phyloP scores from a whole-genome alignment of 2,329 filamentous ascomycete genomes.

The Paramyrothecium sp. region DNA sequence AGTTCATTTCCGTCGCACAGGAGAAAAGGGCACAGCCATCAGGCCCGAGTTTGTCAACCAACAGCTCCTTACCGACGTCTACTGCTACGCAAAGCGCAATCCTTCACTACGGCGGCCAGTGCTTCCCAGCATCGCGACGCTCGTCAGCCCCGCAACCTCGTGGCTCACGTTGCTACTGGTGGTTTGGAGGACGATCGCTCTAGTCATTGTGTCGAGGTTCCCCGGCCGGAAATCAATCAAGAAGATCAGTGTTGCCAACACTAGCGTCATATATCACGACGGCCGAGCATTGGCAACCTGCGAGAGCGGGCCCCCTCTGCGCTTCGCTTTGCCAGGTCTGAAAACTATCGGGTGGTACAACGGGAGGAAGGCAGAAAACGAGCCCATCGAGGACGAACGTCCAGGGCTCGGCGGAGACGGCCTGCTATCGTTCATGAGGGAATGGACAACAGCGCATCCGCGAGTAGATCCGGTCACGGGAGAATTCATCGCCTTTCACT shows the following conservation, averaged over 20 bases:
- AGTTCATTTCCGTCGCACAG: slow-evolving; percentile 52
- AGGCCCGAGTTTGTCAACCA: slow-evolving; percentile 67
- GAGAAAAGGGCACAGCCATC: slow-evolving; percentile 35
- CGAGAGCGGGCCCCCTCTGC: slow-evolving; percentile 69
- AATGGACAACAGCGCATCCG: slow-evolving; percentile 71
- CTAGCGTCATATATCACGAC: slow-evolving; percentile 64
- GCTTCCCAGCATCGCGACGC: slow-evolving; percentile 64
- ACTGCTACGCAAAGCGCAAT: slow-evolving; percentile 50
- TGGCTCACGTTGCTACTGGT: slow-evolving; percentile 46
- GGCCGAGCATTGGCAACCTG: slow-evolving; percentile 67
- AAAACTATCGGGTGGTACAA: slow-evolving; percentile 72
- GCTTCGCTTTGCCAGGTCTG: slow-evolving; percentile 60
- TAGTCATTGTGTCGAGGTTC: slow-evolving; percentile 57
- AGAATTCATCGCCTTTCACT: slow-evolving; percentile 67
- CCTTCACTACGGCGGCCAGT: slow-evolving; percentile 51
- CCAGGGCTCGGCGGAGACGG: slow-evolving; percentile 54
- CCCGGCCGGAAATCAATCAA: slow-evolving; percentile 46
- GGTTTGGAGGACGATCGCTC: slow-evolving; percentile 55
- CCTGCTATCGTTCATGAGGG: slow-evolving; percentile 59
- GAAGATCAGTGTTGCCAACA: slow-evolving; percentile 71
- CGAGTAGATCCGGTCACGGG: slow-evolving; percentile 63
- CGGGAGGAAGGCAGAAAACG: slow-evolving; percentile 55
- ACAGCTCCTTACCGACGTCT: slow-evolving; percentile 67
- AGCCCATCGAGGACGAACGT: slow-evolving; percentile 20
- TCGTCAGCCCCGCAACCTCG: slow-evolving; percentile 58